Base-by-base conservation (phyloP, 345 rosid species). In the Citrus trifoliata region DNA sequence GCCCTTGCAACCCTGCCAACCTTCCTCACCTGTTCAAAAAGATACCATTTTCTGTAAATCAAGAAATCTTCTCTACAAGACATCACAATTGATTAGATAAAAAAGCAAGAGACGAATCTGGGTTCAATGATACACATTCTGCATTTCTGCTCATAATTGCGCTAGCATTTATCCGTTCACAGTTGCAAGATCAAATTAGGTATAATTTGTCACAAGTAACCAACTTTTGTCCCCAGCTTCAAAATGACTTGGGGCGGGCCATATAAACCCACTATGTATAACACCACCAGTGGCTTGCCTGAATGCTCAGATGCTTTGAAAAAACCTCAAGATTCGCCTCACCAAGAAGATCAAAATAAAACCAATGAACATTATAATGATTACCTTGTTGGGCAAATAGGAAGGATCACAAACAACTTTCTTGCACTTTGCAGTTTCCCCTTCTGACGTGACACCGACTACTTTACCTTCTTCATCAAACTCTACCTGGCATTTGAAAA, bases 401-500 rank as follows among this genome's bases (percentile, higher is more conserved):
- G 98, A 97, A 74, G 98, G 99, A 76, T 97, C 98, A 28, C 99
- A 94, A 70, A 97, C 99, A 85, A 94, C 93, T 86, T 94, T 97
- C 83, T 93, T 93, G 89, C 98, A 92, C 84, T 75, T 91, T n/a
- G 98, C 99, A 78, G 99, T 97, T 90, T 91, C 97, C 68, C 99
- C 98, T 85, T 94, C 99, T 14, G 99, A 96, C 35, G 98, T 93
- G 67, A 97, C 99, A 80, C 98, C 99, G 55, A 19, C 3, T 76
- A 88, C 99, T 85, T 90, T 88, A 35, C 99, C 97, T 86, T 93
- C 97, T 63, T 87, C 95, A 46, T 97, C 84, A 5, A 92, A 97
- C 86, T 93, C 98, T 28, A 93, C 98, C 98, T 97, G 88, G 73
- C 68, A 82, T 62, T 37, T 76, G 22, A 79, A 70, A 51, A 80